Conservation (phyloP, 2,329 filamentous ascomycete genomes). For the Cercospora sp. region DNA sequence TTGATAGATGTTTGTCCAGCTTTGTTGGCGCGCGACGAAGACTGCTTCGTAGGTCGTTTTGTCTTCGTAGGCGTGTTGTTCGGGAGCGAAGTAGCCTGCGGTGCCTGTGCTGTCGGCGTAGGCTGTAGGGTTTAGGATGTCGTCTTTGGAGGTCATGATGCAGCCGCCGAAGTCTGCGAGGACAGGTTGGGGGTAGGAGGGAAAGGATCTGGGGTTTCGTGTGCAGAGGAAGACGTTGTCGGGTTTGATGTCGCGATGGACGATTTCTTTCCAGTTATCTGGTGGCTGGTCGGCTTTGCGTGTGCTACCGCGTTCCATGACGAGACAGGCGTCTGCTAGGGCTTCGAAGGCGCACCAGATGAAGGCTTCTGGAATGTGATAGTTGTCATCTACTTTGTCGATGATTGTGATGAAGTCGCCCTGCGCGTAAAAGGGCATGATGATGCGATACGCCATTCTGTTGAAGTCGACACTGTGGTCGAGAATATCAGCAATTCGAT, state of each 20-base stretch:
- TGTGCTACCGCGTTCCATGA: slow-evolving; percentile 13
- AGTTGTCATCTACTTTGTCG: not conserved
- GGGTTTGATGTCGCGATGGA: slow-evolving; percentile 19
- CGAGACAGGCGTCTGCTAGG: slow-evolving; percentile 3
- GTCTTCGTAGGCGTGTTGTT: not conserved
- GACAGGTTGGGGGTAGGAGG: not conserved
- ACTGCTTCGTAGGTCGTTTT: not conserved
- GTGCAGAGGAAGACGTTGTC: slow-evolving; percentile 11
- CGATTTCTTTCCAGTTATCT: slow-evolving; percentile 16
- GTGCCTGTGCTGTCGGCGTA: slow-evolving; percentile 6
- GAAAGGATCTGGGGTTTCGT: not conserved
- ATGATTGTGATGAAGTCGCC: not conserved
- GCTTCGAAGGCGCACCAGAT: slow-evolving; percentile 12
- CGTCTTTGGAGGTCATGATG: slow-evolving; percentile 8
- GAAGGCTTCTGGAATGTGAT: slow-evolving; percentile 10
- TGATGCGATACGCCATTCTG: slow-evolving; percentile 9
- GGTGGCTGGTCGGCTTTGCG: not conserved
- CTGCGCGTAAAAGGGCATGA: slow-evolving; percentile 6
- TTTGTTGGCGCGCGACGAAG: not conserved
- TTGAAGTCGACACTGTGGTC: not conserved
- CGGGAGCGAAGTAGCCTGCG: not conserved
- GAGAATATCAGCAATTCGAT: not conserved
- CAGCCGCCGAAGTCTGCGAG: slow-evolving; percentile 14
- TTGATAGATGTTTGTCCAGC: slow-evolving; percentile 12
- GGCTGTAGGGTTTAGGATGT: not conserved